Evolutionary conservation across 768 basidiomycete genomes (phyloP).

Genomic region (Mycena galericulata): DNA sequence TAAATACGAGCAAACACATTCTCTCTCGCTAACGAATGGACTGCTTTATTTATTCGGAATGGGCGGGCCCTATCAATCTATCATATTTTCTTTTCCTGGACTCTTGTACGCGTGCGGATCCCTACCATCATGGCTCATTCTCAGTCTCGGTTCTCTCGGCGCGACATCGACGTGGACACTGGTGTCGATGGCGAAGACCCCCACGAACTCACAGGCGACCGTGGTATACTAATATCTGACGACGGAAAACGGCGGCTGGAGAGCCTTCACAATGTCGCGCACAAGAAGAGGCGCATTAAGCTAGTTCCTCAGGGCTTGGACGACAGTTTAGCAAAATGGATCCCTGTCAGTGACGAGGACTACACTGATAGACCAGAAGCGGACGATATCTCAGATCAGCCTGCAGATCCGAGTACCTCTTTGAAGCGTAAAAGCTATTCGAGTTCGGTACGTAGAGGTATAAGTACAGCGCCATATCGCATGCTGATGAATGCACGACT

Average conservation of each 20-base stretch:
- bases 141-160: neutral
- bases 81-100: too few species aligned
- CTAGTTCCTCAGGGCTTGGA: neutral
- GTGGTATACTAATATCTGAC: neutral
- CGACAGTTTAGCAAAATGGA: neutral
- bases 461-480: too few species aligned
- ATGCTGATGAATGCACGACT: neutral
- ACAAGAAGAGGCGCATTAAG: neutral
- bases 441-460: conserved; percentile 3
- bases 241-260: neutral
- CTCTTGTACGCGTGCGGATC: too few species aligned
- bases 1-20: too few species aligned
- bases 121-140: too few species aligned
- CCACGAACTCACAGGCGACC: neutral
- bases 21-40: too few species aligned
- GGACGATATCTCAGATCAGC: neutral
- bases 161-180: neutral
- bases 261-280: neutral
- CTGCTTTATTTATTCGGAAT: too few species aligned
- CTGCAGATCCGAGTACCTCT: too few species aligned
- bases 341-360: neutral
- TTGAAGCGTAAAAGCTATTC: conserved; percentile 12
- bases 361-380: neutral
- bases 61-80: too few species aligned
- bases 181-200: neutral